A percentile compares a stretch with the other conserved stretches of the same genome.
Conservation (phyloP, 2,329 filamentous ascomycete species). For the Xylariaceae sp. region DNA sequence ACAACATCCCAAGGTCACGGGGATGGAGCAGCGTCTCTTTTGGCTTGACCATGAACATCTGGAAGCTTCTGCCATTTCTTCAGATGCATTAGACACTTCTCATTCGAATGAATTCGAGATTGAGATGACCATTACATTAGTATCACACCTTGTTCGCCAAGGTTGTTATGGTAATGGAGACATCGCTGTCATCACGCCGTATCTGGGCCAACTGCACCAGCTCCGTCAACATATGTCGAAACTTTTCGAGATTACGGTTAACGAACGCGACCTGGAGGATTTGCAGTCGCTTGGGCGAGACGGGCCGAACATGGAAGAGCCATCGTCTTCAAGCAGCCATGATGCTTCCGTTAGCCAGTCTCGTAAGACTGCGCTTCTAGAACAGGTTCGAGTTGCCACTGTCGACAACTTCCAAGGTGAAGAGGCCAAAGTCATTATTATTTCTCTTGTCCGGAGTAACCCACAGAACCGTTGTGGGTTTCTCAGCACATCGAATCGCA, state of each 20-base stretch:
- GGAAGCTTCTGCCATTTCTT: conserved; percentile 31
- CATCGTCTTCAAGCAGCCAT: background rate
- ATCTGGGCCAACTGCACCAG: conserved; percentile 59
- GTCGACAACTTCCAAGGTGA: conserved; percentile 81
- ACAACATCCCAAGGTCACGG: conserved; percentile 47
- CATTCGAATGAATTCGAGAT: conserved; percentile 63
- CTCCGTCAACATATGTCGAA: conserved; percentile 49
- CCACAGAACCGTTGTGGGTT: conserved; percentile 61
- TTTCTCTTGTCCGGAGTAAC: conserved; percentile 75
- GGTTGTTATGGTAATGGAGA: conserved; percentile 61
- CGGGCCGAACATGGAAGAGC: background rate
- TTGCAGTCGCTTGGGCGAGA: conserved; percentile 46
- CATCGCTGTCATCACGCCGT: conserved; percentile 72
- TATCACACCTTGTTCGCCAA: conserved; percentile 67
- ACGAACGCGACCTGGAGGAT: conserved; percentile 63
- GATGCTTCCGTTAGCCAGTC: background rate
- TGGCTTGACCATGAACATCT: conserved; percentile 60
- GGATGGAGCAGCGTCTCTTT: conserved; percentile 53
- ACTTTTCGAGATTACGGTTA: conserved; percentile 63
- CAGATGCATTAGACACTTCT: conserved; percentile 46
- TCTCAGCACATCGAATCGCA: conserved; percentile 64
- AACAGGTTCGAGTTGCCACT: conserved; percentile 61
- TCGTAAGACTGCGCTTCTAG: conserved; percentile 47
- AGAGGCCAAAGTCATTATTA: conserved; percentile 70
- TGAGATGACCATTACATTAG: conserved; percentile 63